phyloP scores from a whole-genome alignment of 257 asterid species.

The Parsonsia alboflavescens region DNA sequence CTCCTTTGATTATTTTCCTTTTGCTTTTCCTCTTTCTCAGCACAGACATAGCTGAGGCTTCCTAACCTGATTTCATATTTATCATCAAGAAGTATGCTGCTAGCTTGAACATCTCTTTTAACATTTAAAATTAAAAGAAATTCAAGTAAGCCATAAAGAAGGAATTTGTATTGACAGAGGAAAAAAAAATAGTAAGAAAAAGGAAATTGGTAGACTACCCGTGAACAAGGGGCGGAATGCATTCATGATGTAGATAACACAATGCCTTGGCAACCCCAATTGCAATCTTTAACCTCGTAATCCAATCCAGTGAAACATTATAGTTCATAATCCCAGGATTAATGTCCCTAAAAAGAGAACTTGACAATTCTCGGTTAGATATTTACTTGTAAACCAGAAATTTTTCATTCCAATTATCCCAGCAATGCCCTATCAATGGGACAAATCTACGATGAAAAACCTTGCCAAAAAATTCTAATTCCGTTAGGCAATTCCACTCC shows the following conservation, averaged over 20 bases:
- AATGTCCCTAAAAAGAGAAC: not conserved
- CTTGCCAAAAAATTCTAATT: constrained; percentile 19
- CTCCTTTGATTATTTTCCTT: constrained; percentile 53
- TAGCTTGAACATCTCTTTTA: constrained; percentile 86
- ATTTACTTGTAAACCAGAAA: constrained; percentile 17
- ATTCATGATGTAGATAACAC: constrained; percentile 15
- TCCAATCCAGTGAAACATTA: not conserved
- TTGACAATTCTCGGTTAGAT: constrained; percentile 9
- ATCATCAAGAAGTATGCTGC: constrained; percentile 95
- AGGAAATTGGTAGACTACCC: not conserved
- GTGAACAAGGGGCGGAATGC: constrained; percentile 18
- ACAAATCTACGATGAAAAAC: constrained; percentile 9
- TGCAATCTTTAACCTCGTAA: constrained; percentile 14
- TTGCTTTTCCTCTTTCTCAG: too few relatives aligned
- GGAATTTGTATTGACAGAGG: too few relatives aligned
- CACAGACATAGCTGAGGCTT: constrained; percentile 11
- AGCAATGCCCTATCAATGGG: constrained; percentile 20
- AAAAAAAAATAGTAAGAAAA: too few relatives aligned
- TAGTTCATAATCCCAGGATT: too few relatives aligned
- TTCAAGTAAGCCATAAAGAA: too few relatives aligned
- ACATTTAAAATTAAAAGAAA: too few relatives aligned
- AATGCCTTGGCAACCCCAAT: constrained; percentile 11
- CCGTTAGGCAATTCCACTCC: constrained; percentile 31
- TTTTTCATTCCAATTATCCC: constrained; percentile 11
- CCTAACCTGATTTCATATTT: constrained; percentile 87